phyloP scores from a whole-genome alignment of 1,284 basidiomycete species.

The Trichosporon coremiiforme region DNA sequence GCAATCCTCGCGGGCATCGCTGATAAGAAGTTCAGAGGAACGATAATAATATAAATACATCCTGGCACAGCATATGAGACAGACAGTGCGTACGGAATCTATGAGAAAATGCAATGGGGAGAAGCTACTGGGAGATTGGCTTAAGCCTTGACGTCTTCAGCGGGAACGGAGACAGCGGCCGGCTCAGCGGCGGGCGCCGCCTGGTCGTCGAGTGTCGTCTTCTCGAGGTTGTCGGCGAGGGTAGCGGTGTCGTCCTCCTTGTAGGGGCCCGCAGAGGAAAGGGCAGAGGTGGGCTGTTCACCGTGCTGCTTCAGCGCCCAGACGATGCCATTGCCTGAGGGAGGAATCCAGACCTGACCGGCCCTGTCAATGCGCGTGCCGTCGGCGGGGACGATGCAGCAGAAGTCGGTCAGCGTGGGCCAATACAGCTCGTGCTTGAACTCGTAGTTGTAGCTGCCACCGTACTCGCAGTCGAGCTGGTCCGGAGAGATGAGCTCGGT shows the following conservation, averaged over 20 bases:
- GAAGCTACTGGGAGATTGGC: not conserved
- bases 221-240: conserved; percentile 20
- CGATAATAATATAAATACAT: conserved; percentile 4
- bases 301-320: conserved; percentile 46
- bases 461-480: conserved; percentile 81
- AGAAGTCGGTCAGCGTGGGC: conserved; percentile 68
- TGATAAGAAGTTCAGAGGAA: conserved; percentile 1
- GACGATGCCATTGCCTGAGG: conserved; percentile 52
- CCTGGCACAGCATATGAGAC: not conserved
- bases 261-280: not conserved
- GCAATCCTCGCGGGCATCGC: not conserved
- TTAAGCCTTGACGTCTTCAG: not conserved
- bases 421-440: conserved; percentile 78
- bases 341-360: conserved; percentile 47
- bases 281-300: conserved; percentile 6
- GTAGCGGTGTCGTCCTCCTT: not conserved
- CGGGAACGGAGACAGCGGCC: not conserved
- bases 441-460: conserved; percentile 73
- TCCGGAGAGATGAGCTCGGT: conserved; percentile 70
- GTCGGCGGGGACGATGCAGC: conserved; percentile 42
- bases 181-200: not conserved
- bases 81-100: conserved; percentile 5
- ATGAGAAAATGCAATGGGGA: not conserved
- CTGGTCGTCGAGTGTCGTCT: conserved; percentile 21
- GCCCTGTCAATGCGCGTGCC: conserved; percentile 48